Percentiles rank a stretch among this genome's conserved stretches.
Evolutionary conservation across 2,329 filamentous ascomycete species (phyloP).

Genomic region (Ophiostoma ulmi): DNA sequence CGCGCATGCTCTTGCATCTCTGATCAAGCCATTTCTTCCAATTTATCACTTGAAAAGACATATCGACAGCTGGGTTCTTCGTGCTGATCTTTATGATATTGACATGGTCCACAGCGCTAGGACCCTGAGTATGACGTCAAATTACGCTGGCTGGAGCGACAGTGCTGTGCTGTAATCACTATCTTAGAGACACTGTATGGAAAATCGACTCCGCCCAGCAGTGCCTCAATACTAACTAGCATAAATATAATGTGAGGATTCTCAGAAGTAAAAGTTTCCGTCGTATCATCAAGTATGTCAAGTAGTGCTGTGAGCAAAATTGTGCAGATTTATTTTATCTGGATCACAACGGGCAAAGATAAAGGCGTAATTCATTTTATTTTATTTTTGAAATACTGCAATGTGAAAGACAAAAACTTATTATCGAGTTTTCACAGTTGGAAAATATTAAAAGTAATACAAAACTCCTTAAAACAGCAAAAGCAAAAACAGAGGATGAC

Average conservation of each 20-base stretch:
- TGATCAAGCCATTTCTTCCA: not conserved
- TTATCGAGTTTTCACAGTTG: not conserved
- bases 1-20: not conserved
- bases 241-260: not conserved
- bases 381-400: no score
- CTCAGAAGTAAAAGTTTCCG: not conserved
- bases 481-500: no score
- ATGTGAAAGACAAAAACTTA: no score
- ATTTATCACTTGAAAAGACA: not conserved
- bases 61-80: no score
- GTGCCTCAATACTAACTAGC: not conserved
- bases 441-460: not conserved
- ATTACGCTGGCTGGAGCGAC: not conserved
- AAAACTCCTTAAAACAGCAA: not conserved
- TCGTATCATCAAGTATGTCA: not conserved
- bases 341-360: no score
- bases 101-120: not conserved
- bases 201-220: conserved; percentile 11
- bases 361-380: no score
- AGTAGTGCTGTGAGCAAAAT: not conserved
- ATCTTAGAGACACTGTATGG: not conserved
- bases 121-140: not conserved
- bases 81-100: not conserved
- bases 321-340: no score
- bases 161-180: not conserved